Percentiles rank a stretch among this genome's conserved stretches.
phyloP scores from a whole-genome alignment of 208 protist genomes.

The Leptomonas pyrrhocoris region DNA sequence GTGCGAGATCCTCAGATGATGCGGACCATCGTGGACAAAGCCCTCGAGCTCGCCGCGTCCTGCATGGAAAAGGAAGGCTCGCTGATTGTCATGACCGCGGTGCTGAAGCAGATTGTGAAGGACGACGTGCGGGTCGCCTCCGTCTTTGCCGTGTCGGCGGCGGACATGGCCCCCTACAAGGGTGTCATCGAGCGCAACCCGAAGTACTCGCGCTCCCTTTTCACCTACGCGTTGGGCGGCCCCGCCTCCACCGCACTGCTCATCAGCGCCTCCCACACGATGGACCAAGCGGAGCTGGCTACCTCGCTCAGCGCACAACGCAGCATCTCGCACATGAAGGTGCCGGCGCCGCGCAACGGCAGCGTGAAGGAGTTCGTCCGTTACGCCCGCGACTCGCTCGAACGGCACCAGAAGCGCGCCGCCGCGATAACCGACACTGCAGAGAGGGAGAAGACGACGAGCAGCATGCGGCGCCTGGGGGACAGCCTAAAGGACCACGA shows the following conservation, averaged over 20 bases:
- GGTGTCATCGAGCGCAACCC: slow-evolving; percentile 34
- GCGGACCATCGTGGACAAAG: slow-evolving; percentile 27
- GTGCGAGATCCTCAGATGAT: slow-evolving; percentile 32
- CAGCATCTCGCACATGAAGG: slow-evolving; percentile 40
- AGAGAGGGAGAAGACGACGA: slow-evolving; percentile 33
- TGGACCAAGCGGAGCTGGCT: slow-evolving; percentile 28
- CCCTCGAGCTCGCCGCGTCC: slow-evolving; percentile 36
- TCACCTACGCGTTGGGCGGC: slow-evolving; percentile 49
- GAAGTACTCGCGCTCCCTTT: slow-evolving; percentile 44
- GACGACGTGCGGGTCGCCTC: slow-evolving; percentile 57
- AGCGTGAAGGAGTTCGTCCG: slow-evolving; percentile 65
- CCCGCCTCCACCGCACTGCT: slow-evolving; percentile 50
- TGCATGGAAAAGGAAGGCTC: slow-evolving; percentile 29
- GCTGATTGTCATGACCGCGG: slow-evolving; percentile 51
- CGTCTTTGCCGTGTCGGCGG: slow-evolving; percentile 43
- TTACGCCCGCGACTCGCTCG: slow-evolving; percentile 29
- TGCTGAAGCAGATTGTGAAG: slow-evolving; percentile 48
- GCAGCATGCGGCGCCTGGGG: slow-evolving; percentile 35
- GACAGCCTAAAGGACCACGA: slow-evolving; percentile 50
- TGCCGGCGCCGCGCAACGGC: slow-evolving; percentile 38
- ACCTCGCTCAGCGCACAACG: slow-evolving; percentile 42
- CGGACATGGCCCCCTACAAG: slow-evolving; percentile 44
- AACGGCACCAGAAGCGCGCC: slow-evolving; percentile 31
- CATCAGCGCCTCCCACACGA: slow-evolving; percentile 34
- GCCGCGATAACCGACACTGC: slow-evolving; percentile 27